Evolutionary conservation across 768 basidiomycete species (phyloP).

Genomic region (Tephrocybe sp.): DNA sequence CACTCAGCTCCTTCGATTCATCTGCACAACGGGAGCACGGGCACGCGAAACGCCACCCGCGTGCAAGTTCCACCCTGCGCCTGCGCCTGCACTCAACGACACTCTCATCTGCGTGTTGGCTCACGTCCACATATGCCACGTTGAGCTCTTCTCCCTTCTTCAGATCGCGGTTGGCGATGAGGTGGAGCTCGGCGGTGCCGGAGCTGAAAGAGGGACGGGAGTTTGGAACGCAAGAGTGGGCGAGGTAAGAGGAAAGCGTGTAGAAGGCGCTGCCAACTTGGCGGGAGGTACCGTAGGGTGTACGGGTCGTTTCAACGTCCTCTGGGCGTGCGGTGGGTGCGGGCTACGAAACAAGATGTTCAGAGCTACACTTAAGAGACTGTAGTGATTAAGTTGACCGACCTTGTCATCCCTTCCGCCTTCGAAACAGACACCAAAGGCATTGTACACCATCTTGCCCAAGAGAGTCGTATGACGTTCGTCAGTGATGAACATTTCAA

Average conservation of each 20-base stretch:
- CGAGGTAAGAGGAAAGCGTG: conserved; percentile 72
- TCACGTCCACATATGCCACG: conserved; percentile 74
- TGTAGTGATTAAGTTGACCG: conserved; percentile 13
- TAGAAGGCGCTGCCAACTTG: conserved; percentile 81
- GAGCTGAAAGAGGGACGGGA: conserved; percentile 63
- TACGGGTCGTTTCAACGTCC: conserved; percentile 72
- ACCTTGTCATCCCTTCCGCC: conserved; percentile 76
- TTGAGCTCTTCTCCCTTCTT: conserved; percentile 77
- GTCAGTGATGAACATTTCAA: conserved; percentile 69
- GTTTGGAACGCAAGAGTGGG: conserved; percentile 74
- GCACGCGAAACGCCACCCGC: conserved; percentile 85
- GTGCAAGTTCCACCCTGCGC: conserved; percentile 70
- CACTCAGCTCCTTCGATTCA: conserved; percentile 45
- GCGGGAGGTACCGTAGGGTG: conserved; percentile 70
- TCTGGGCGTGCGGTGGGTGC: conserved; percentile 56
- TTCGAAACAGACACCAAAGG: conserved; percentile 68
- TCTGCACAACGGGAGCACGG: conserved; percentile 61
- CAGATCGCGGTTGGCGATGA: conserved; percentile 65
- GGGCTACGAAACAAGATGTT: conserved; percentile 41
- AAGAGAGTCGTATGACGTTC: conserved; percentile 60
- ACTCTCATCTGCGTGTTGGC: conserved; percentile 53
- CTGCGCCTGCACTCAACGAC: conserved; percentile 56
- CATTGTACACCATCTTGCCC: conserved; percentile 77
- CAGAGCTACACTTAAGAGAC: not conserved
- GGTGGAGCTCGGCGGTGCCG: conserved; percentile 68